Percentiles rank a stretch among this genome's conserved stretches.
phyloP scores from a whole-genome alignment of 495 filamentous ascomycete species.

The Talaromyces nanjingensis region DNA sequence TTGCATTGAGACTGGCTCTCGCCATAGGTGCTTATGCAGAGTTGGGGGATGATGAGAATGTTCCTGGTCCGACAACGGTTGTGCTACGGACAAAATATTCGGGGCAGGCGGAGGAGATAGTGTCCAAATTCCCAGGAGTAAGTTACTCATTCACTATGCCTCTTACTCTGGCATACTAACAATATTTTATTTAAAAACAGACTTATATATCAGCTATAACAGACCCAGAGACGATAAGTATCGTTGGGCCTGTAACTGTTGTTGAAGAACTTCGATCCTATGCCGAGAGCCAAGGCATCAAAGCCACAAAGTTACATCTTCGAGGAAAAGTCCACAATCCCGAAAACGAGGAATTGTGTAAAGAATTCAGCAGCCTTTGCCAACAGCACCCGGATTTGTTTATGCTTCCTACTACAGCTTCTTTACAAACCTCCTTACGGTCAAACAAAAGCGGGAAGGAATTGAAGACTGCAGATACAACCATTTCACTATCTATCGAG shows the following conservation, averaged over 20 bases:
- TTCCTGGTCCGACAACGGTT: conserved; percentile 3
- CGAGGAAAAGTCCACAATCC: conserved; percentile 21
- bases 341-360: conserved; percentile 18
- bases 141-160: conserved; percentile 3
- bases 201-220: conserved; percentile 25
- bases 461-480: background rate
- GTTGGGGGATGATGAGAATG: conserved; percentile 10
- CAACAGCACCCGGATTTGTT: conserved; percentile 10
- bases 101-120: conserved; percentile 22
- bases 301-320: background rate
- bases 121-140: conserved; percentile 18
- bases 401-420: background rate
- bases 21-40: conserved; percentile 24
- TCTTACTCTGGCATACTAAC: background rate
- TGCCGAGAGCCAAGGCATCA: conserved; percentile 4
- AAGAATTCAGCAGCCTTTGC: conserved; percentile 18
- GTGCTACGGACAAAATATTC: conserved; percentile 20
- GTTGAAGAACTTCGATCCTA: conserved; percentile 19
- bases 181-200: conserved; percentile 5
- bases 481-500: conserved; percentile 20
- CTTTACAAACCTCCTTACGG: conserved; percentile 17
- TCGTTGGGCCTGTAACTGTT: conserved; percentile 16
- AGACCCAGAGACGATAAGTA: conserved; percentile 23
- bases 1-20: conserved; percentile 17
- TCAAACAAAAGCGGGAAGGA: conserved; percentile 21